Conservation (phyloP, 495 filamentous ascomycete species). For the Tirmania nivea region DNA sequence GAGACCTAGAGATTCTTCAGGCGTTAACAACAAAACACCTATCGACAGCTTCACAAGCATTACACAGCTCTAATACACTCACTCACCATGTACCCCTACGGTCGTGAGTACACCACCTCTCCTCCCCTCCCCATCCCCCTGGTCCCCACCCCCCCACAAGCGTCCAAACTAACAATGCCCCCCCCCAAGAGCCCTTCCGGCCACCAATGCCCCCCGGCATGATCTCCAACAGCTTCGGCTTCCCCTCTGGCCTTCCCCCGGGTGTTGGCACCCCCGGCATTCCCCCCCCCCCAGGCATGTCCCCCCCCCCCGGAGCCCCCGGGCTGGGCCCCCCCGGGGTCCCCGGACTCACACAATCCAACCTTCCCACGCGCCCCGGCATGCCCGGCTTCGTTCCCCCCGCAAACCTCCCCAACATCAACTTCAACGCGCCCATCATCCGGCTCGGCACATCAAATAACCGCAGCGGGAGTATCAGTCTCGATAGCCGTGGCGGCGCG, state of each 20-base stretch:
- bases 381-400: constrained; percentile 78
- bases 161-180: background rate
- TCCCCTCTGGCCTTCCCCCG: constrained; percentile 27
- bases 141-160: background rate
- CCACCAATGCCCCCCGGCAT: constrained; percentile 17
- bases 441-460: constrained; percentile 42
- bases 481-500: constrained; percentile 21
- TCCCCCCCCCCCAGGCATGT: constrained; percentile 74
- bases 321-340: constrained; percentile 37
- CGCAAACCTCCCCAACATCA: constrained; percentile 87
- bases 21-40: no score
- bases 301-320: constrained; percentile 7
- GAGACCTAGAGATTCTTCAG: no score
- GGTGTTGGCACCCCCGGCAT: constrained; percentile 60
- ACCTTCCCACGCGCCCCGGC: constrained; percentile 47
- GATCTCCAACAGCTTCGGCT: constrained; percentile 4
- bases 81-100: constrained; percentile 18
- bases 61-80: no score
- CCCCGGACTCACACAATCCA: constrained; percentile 59
- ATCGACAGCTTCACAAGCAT: no score
- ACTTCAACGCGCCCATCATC: constrained; percentile 93
- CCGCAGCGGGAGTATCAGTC: constrained; percentile 35
- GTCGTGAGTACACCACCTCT: constrained; percentile 12
- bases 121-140: background rate
- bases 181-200: constrained; percentile 10